Evolutionary conservation across 2,329 filamentous ascomycete species (phyloP).

Genomic region (Trichoderma sp.): DNA sequence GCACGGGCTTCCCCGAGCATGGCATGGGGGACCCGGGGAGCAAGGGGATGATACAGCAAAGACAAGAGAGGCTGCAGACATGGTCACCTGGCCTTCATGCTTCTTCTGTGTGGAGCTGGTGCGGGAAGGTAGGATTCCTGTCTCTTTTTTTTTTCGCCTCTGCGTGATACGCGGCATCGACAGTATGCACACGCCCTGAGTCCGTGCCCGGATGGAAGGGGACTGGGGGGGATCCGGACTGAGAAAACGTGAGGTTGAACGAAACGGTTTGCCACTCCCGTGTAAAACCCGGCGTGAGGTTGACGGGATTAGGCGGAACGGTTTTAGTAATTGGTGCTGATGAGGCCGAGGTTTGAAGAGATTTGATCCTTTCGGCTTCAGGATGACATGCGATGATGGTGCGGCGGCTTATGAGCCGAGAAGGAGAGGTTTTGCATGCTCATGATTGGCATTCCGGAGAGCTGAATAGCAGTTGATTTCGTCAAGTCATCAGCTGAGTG

Average conservation of each 20-base stretch:
- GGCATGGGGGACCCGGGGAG: background rate
- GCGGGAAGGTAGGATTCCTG: background rate
- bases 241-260: background rate
- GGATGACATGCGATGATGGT: background rate
- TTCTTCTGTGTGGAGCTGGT: constrained; percentile 3
- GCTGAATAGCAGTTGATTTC: background rate
- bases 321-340: background rate
- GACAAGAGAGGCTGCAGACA: background rate
- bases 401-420: background rate
- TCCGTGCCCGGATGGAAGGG: background rate
- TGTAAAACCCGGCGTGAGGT: background rate
- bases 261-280: background rate
- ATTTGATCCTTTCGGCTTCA: background rate
- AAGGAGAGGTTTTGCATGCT: background rate
- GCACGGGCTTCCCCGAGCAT: constrained; percentile 7
- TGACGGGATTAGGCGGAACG: background rate
- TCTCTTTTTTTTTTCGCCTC: background rate
- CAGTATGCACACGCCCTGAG: constrained; percentile 16
- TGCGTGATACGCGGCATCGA: background rate
- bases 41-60: background rate
- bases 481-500: background rate
- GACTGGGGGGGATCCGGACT: background rate
- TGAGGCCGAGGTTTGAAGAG: background rate
- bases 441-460: background rate
- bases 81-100: constrained; percentile 16